phyloP scores from a whole-genome alignment of 139 green algal genomes.

The Prasinococcaceae sp. region DNA sequence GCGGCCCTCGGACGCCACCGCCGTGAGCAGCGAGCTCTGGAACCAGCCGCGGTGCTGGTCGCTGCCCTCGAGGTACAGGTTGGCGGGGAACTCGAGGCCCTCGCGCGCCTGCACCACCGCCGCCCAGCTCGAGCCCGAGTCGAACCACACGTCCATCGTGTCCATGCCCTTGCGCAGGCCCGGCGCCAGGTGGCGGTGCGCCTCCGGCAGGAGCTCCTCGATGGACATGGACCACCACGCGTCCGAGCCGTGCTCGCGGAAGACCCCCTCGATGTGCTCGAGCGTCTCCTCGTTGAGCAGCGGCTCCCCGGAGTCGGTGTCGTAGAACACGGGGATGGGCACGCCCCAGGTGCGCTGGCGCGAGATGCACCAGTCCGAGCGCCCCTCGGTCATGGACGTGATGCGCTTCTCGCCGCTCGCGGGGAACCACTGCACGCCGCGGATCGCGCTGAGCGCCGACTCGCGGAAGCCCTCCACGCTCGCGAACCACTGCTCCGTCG shows the following conservation, averaged over 20 bases:
- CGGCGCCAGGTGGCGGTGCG: slow-evolving; percentile 28
- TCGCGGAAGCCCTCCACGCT: slow-evolving; percentile 72
- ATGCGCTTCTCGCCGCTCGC: slow-evolving; percentile 37
- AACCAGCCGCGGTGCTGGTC: slow-evolving; percentile 99
- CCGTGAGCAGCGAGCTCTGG: slow-evolving; percentile 85
- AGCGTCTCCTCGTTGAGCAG: slow-evolving; percentile 83
- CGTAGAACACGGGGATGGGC: slow-evolving; percentile 95
- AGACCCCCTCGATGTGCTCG: slow-evolving; percentile 51
- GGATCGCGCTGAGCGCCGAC: slow-evolving; percentile 54
- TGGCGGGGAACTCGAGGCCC: slow-evolving; percentile 51
- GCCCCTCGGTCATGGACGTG: slow-evolving; percentile 73
- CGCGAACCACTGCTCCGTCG: slow-evolving; percentile 86
- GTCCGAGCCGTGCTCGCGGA: slow-evolving; percentile 57
- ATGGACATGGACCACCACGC: slow-evolving; percentile 55
- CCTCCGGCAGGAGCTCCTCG: slow-evolving; percentile 74
- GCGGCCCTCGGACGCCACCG: slow-evolving; percentile 62
- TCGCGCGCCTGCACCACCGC: slow-evolving; percentile 50
- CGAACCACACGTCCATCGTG: slow-evolving; percentile 99
- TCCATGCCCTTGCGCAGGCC: slow-evolving; percentile 67
- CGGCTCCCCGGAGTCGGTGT: slow-evolving; percentile 69
- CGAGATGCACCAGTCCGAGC: slow-evolving; percentile 95
- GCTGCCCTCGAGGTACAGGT: slow-evolving; percentile 94
- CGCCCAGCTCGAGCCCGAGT: slow-evolving; percentile 46
- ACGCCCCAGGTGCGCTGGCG: slow-evolving; percentile 90
- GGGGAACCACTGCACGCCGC: slow-evolving; percentile 68